Evolutionary conservation across 1,139 yeast species (phyloP), one percentile per base, ranked within the genome.

Genomic region (Kodamaea derodonti): DNA sequence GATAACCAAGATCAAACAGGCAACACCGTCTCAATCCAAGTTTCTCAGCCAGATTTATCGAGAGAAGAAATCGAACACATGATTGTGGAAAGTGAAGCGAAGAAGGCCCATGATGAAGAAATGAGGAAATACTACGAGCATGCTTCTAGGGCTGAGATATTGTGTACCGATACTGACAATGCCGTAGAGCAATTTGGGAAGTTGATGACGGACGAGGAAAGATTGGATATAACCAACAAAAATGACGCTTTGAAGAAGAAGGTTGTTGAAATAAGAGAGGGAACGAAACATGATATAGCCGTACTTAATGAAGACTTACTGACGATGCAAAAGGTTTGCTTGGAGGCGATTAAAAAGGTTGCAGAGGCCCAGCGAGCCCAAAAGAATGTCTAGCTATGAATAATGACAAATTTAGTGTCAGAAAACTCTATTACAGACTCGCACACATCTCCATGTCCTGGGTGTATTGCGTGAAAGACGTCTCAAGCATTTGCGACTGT

Each of bases 31-130:
- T 78, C 86, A 1, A 81, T 84, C 30, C 82, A 83, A 26, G 87
- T 84, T 0, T 74, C 82, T 16, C 84, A 82, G 2, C 72, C 84
- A 2, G 87, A 86, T 1, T 59, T 84, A 41, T 69, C 84, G 1
- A 82, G 80, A 46, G 72, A 71, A 29, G 90, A 84, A 45, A 72
- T 84, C 24, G 65, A 75, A 25, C 57, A 59, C 30, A 62, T 82
- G 51, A 69, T 84, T 10, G 67, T 68, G 30, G 84, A 80, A 36
- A 71, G 79, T 48, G 56, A 60, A 23, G 56, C 51, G 18, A 61
- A 62, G 37, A 61, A 69, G 12, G 58, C 65, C 39, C 52, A 56
- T 18, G 83, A 77, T 49, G 67, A 62, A 29, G 65, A 62, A 32
- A 52, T 58, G 38, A 58, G 65, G 34, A 63, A 60, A 37, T 62